Percentiles rank a stretch among this genome's conserved stretches.
These are phyloP conservation scores for Emydomyces testavorans DNA, from an alignment of 2,329 filamentous ascomycete species.

Conservation along the genomic window DNA sequence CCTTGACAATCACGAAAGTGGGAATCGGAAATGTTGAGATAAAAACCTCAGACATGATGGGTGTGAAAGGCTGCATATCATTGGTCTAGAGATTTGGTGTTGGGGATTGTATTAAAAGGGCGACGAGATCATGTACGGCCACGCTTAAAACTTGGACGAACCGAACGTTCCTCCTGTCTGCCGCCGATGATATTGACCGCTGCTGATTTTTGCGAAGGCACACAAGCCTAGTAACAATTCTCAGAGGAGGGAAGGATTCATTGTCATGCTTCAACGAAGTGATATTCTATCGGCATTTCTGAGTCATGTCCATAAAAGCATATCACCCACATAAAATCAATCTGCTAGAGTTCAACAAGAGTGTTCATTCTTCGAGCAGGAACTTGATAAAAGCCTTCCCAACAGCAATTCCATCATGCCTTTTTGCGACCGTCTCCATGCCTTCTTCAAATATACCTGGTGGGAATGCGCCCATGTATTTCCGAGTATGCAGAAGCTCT, in stretches of 20 bases:
- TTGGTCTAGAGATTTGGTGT: too few species aligned
- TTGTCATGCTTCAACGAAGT: not conserved
- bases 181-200: not conserved
- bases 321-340: too few species aligned
- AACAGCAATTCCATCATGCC: conserved; percentile 71
- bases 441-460: conserved; percentile 59
- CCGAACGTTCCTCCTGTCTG: not conserved
- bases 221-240: not conserved
- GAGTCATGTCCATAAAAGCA: not conserved
- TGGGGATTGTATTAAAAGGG: too few species aligned
- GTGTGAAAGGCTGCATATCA: too few species aligned
- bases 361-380: conserved; percentile 43
- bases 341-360: too few species aligned
- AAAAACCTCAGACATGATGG: not conserved
- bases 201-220: not conserved
- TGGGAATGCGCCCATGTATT: conserved; percentile 55
- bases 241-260: not conserved
- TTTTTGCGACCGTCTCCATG: conserved; percentile 50
- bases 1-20: not conserved
- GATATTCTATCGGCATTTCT: not conserved
- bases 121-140: not conserved
- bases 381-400: conserved; percentile 67
- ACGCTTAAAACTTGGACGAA: not conserved
- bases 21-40: not conserved
- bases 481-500: conserved; percentile 55